These are phyloP conservation scores for Aspergillus nidulans DNA, from an alignment of 495 filamentous ascomycete species.

Conservation along the genomic window DNA sequence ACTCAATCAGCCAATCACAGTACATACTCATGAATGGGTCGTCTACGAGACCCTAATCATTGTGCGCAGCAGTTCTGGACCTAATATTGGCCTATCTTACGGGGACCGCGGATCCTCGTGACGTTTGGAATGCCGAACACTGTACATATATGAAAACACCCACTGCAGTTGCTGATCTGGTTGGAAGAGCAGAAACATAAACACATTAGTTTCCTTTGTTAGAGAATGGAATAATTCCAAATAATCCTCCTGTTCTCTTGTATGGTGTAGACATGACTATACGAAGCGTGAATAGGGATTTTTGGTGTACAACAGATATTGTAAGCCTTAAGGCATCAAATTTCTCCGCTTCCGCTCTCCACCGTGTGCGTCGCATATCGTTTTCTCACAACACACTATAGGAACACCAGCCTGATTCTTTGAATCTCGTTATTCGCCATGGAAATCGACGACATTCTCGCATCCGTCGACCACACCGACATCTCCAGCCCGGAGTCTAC, in stretches of 20 bases:
- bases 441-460: constrained; percentile 89
- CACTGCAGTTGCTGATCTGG: constrained; percentile 21
- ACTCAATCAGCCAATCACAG: constrained; percentile 24
- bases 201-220: constrained; percentile 33
- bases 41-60: constrained; percentile 21
- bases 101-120: constrained; percentile 1
- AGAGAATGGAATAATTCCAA: constrained; percentile 16
- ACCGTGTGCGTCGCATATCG: neutral
- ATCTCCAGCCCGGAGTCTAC: constrained; percentile 50
- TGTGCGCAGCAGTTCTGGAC: constrained; percentile 12
- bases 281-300: too few species aligned
- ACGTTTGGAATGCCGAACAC: constrained; percentile 27
- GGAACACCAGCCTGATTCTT: neutral
- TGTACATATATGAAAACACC: constrained; percentile 34
- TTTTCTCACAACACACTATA: neutral
- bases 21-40: constrained; percentile 27
- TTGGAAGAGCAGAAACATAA: constrained; percentile 27
- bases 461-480: constrained; percentile 63
- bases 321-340: constrained; percentile 5
- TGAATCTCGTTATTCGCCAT: constrained; percentile 35
- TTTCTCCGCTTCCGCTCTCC: constrained; percentile 10
- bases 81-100: constrained; percentile 4
- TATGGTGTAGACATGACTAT: neutral
- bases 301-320: neutral
- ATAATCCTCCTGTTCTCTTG: neutral